These are phyloP conservation scores for Balamuthia mandrillaris DNA, from an alignment of 208 protist genomes.

Conservation along the genomic window DNA sequence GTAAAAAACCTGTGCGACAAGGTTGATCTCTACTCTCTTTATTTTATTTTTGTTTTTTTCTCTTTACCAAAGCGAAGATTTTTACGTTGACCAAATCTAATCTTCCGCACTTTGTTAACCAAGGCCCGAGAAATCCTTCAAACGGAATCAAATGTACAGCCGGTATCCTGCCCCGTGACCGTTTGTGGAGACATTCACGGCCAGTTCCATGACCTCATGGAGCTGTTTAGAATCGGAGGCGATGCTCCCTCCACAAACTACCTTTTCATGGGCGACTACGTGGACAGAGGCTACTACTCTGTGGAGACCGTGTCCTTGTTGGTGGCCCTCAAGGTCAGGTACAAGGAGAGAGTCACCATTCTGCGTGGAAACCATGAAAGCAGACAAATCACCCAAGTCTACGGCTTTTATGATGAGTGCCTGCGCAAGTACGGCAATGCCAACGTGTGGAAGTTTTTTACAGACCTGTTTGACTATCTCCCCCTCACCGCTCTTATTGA, in stretches of 20 bases:
- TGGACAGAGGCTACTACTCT: slow-evolving; percentile 88
- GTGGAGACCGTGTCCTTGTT: slow-evolving; percentile 96
- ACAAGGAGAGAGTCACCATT: slow-evolving; percentile 68
- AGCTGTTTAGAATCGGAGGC: slow-evolving; percentile 92
- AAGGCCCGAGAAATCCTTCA: slow-evolving; percentile 79
- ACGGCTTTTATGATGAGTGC: slow-evolving; percentile 99
- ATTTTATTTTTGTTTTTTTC: slow-evolving; percentile 78
- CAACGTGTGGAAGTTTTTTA: slow-evolving; percentile 99
- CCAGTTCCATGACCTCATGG: slow-evolving; percentile 97
- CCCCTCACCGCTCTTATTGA: slow-evolving; percentile 96
- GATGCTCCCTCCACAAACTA: slow-evolving; percentile 84
- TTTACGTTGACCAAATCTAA: too few species aligned
- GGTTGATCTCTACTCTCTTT: slow-evolving; percentile 65
- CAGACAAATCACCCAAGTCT: slow-evolving; percentile 73
- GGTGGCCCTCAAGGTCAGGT: slow-evolving; percentile 88
- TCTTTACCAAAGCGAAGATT: too few species aligned
- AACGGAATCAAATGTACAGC: slow-evolving; percentile 85
- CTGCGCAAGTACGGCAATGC: slow-evolving; percentile 97
- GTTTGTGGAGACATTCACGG: slow-evolving; percentile 98
- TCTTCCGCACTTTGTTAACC: not conserved
- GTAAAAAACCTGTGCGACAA: slow-evolving; percentile 80
- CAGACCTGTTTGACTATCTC: slow-evolving; percentile 99
- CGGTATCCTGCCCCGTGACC: slow-evolving; percentile 78
- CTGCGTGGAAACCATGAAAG: slow-evolving; percentile 81
- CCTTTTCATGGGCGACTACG: slow-evolving; percentile 97